phyloP scores from a whole-genome alignment of 768 basidiomycete genomes.

The Boletus insuetus region DNA sequence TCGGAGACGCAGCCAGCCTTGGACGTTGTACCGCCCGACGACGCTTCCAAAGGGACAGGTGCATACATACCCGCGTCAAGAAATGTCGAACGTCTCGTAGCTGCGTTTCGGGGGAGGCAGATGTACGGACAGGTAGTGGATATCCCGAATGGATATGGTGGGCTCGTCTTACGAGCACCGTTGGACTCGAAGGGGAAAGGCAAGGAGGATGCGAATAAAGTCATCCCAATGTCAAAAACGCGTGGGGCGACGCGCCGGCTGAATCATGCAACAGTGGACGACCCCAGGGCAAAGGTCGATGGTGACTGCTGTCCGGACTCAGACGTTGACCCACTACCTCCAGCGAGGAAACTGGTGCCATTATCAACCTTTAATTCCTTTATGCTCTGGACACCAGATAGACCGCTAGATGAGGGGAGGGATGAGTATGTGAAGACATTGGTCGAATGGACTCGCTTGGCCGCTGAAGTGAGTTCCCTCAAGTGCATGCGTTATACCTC shows the following conservation, averaged over 20 bases:
- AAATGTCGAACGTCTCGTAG: slow-evolving; percentile 35
- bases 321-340: neutral
- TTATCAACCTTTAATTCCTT: slow-evolving; percentile 61
- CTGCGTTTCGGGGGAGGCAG: slow-evolving; percentile 73
- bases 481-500: neutral
- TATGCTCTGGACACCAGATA: slow-evolving; percentile 75
- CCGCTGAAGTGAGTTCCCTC: slow-evolving; percentile 50
- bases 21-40: neutral
- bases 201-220: slow-evolving; percentile 7
- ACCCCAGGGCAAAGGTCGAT: slow-evolving; percentile 24
- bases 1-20: slow-evolving; percentile 13
- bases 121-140: slow-evolving; percentile 64
- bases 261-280: slow-evolving; percentile 28
- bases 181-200: slow-evolving; percentile 12
- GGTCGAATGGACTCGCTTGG: slow-evolving; percentile 67
- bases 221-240: slow-evolving; percentile 13
- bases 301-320: slow-evolving; percentile 12
- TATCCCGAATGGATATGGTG: slow-evolving; percentile 65
- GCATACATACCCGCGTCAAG: neutral
- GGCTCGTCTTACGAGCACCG: slow-evolving; percentile 52
- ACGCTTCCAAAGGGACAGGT: neutral
- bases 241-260: slow-evolving; percentile 10
- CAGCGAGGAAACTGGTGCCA: slow-evolving; percentile 41
- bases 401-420: slow-evolving; percentile 59
- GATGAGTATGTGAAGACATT: slow-evolving; percentile 73